A percentile compares a stretch with the other conserved stretches of the same genome.
phyloP scores from a whole-genome alignment of 768 basidiomycete genomes.

The Leccinum truebloodii region DNA sequence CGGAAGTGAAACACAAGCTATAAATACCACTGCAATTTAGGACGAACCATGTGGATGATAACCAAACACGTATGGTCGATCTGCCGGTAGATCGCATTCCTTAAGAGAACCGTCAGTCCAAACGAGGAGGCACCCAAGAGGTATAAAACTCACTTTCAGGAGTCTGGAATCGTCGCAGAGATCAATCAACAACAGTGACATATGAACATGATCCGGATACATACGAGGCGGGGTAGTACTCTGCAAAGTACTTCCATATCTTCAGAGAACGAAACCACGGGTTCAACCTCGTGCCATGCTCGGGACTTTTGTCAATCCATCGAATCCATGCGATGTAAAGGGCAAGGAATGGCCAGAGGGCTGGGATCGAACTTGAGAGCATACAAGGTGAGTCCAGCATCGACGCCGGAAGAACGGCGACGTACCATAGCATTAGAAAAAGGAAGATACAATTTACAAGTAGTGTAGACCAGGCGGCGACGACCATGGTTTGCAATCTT shows the following conservation, averaged over 20 bases:
- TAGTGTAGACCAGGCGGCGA: slow-evolving; percentile 85
- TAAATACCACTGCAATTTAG: not conserved
- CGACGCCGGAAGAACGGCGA: not conserved
- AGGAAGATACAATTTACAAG: slow-evolving; percentile 64
- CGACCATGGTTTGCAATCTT: slow-evolving; percentile 85
- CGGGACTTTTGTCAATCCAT: slow-evolving; percentile 76
- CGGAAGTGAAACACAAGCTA: slow-evolving; percentile 7
- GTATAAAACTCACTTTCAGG: slow-evolving; percentile 36
- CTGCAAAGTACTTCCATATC: slow-evolving; percentile 90
- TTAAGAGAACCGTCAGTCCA: not conserved
- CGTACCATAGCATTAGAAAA: slow-evolving; percentile 85
- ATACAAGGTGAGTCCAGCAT: not conserved
- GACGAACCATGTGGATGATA: slow-evolving; percentile 93
- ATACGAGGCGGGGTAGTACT: slow-evolving; percentile 88
- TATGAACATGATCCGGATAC: slow-evolving; percentile 34
- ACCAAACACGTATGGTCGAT: slow-evolving; percentile 94
- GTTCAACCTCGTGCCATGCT: slow-evolving; percentile 67
- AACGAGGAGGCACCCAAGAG: not conserved
- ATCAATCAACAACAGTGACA: not conserved
- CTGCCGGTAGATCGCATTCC: slow-evolving; percentile 90
- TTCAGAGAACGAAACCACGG: slow-evolving; percentile 69
- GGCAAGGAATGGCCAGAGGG: slow-evolving; percentile 82
- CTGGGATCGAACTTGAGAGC: slow-evolving; percentile 75
- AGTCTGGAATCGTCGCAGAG: slow-evolving; percentile 8
- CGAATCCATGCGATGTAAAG: slow-evolving; percentile 78